A percentile compares a stretch with the other conserved stretches of the same genome.
phyloP scores from a whole-genome alignment of 2,329 filamentous ascomycete species.

The Uncinocarpus reesii region DNA sequence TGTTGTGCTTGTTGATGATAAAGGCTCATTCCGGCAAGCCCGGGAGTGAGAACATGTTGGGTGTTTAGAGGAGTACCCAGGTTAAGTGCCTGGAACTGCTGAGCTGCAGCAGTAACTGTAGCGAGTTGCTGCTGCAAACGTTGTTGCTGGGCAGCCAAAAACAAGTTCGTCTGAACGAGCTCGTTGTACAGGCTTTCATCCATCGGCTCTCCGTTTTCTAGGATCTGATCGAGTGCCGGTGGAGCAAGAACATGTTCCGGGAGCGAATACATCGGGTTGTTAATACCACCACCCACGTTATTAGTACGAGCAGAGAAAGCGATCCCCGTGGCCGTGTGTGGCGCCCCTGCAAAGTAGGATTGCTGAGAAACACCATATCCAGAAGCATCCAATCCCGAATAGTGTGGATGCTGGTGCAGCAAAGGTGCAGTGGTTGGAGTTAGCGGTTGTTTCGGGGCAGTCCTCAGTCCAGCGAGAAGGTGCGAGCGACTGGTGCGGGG shows the following conservation, averaged over 20 bases:
- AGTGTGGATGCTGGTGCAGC: slow-evolving; percentile 40
- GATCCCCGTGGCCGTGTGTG: slow-evolving; percentile 50
- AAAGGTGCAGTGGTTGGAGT: slow-evolving; percentile 58
- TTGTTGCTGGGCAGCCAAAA: slow-evolving; percentile 89
- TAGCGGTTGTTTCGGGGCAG: slow-evolving; percentile 75
- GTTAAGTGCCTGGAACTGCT: slow-evolving; percentile 70
- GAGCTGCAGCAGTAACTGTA: slow-evolving; percentile 68
- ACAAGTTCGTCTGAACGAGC: slow-evolving; percentile 80
- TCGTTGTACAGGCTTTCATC: slow-evolving; percentile 82
- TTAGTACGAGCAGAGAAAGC: slow-evolving; percentile 39
- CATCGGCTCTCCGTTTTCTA: slow-evolving; percentile 60
- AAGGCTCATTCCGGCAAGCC: slow-evolving; percentile 42
- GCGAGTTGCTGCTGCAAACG: slow-evolving; percentile 87
- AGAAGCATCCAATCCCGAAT: neutral
- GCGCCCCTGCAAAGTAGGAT: slow-evolving; percentile 40
- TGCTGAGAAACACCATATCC: slow-evolving; percentile 41
- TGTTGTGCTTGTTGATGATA: slow-evolving; percentile 59
- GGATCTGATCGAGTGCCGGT: slow-evolving; percentile 50
- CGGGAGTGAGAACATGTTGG: slow-evolving; percentile 41
- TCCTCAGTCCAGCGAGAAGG: slow-evolving; percentile 82
- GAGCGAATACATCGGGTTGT: slow-evolving; percentile 56
- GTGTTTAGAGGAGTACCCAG: slow-evolving; percentile 41
- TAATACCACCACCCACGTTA: slow-evolving; percentile 31
- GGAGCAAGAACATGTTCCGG: slow-evolving; percentile 49
- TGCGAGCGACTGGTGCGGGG: slow-evolving; percentile 92